Evolutionary conservation across 2,329 filamentous ascomycete species (phyloP).

Genomic region (Hypocrella siamensis): DNA sequence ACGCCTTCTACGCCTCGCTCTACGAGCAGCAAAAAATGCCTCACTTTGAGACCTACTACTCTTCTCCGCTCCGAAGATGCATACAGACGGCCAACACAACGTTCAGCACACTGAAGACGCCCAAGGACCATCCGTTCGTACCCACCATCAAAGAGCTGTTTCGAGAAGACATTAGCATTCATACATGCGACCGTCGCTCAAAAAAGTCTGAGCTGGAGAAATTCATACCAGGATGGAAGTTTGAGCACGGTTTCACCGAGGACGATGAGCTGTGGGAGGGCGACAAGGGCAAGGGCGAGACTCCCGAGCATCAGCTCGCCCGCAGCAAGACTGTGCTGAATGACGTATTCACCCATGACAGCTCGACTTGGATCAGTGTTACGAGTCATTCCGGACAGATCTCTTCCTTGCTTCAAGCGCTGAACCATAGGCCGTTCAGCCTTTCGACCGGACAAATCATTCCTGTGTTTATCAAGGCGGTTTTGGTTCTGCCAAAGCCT

Average conservation of each 20-base stretch:
- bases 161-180: conserved; percentile 49
- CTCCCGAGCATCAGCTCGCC: conserved; percentile 28
- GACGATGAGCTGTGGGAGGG: conserved; percentile 29
- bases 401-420: conserved; percentile 30
- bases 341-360: conserved; percentile 37
- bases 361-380: conserved; percentile 39
- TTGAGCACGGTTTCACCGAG: conserved; percentile 48
- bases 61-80: conserved; percentile 47
- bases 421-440: conserved; percentile 45
- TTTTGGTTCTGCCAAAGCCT: conserved; percentile 19
- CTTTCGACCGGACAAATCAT: conserved; percentile 54
- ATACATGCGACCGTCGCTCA: conserved; percentile 51
- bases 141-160: conserved; percentile 49
- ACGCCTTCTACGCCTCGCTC: conserved; percentile 41
- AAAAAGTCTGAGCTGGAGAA: conserved; percentile 34
- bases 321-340: conserved; percentile 35
- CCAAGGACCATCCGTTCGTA: conserved; percentile 31
- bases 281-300: conserved; percentile 24
- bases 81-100: conserved; percentile 46
- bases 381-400: conserved; percentile 47
- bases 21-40: conserved; percentile 38
- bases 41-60: conserved; percentile 48
- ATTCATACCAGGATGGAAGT: conserved; percentile 34
- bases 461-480: conserved; percentile 48
- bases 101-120: conserved; percentile 37